A percentile compares a stretch with the other conserved stretches of the same genome.
Evolutionary conservation across 805 yeast species (phyloP).

Genomic region (Babjeviella inositovora): DNA sequence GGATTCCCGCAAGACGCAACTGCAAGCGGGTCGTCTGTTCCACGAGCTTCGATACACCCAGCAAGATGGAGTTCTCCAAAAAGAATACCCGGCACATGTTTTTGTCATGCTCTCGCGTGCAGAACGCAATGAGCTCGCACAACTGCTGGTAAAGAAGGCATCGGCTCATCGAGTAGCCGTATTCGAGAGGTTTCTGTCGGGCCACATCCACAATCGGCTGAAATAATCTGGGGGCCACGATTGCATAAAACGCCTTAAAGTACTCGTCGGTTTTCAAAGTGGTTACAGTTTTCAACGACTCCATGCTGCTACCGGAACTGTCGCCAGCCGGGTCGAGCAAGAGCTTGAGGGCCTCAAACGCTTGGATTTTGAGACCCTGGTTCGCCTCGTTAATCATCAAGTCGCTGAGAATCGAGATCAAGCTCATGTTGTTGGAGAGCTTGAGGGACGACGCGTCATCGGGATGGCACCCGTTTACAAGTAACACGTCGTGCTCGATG

Average conservation of each 20-base stretch:
- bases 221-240: slow-evolving; percentile 45
- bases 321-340: slow-evolving; percentile 38
- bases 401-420: slow-evolving; percentile 36
- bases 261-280: slow-evolving; percentile 22
- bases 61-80: slow-evolving; percentile 37
- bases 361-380: slow-evolving; percentile 66
- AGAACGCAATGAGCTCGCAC: slow-evolving; percentile 58
- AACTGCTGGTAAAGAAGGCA: slow-evolving; percentile 34
- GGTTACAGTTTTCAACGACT: not conserved
- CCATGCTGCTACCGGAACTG: not conserved
- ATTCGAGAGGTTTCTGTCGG: slow-evolving; percentile 1
- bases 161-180: slow-evolving; percentile 9
- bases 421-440: slow-evolving; percentile 39
- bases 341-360: slow-evolving; percentile 67
- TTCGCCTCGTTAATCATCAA: slow-evolving; percentile 47
- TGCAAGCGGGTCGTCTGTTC: slow-evolving; percentile 24
- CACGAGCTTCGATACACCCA: slow-evolving; percentile 36
- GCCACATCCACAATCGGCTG: slow-evolving; percentile 22
- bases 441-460: not conserved
- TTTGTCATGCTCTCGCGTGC: slow-evolving; percentile 48
- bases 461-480: slow-evolving; percentile 19
- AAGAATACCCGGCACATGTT: slow-evolving; percentile 44
- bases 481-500: slow-evolving; percentile 67
- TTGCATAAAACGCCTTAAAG: slow-evolving; percentile 42
- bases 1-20: slow-evolving; percentile 46